These are phyloP conservation scores for Xylaria bambusicola DNA, from an alignment of 495 filamentous ascomycete genomes.

Conservation along the genomic window DNA sequence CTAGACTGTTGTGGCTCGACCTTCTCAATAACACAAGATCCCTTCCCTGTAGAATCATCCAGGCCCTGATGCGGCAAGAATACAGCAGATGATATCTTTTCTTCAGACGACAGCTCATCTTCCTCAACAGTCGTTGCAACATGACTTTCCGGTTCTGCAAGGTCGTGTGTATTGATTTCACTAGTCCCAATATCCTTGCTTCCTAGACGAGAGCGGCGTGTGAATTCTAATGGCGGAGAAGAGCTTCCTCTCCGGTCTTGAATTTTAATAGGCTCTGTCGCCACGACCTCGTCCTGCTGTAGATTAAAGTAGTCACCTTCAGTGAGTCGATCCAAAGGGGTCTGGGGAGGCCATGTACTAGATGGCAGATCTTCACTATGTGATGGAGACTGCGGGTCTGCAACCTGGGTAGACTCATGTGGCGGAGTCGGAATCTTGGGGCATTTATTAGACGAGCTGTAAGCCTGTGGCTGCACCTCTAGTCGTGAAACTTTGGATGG, in stretches of 20 bases:
- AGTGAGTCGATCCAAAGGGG: not conserved
- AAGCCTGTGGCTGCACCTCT: constrained; percentile 20
- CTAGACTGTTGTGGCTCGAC: constrained; percentile 29
- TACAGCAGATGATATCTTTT: constrained; percentile 91
- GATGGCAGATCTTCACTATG: constrained; percentile 20
- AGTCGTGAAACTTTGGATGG: constrained; percentile 23
- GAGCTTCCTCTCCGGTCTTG: constrained; percentile 17
- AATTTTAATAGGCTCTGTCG: not conserved
- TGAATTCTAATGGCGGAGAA: constrained; percentile 5
- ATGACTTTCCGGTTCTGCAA: constrained; percentile 25
- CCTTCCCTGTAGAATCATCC: constrained; percentile 46
- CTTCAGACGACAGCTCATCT: constrained; percentile 83
- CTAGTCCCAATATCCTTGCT: constrained; percentile 9
- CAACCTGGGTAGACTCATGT: constrained; percentile 22
- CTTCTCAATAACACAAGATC: constrained; percentile 25
- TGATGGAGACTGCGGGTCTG: constrained; percentile 20
- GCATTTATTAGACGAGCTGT: constrained; percentile 12
- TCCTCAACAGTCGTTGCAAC: constrained; percentile 54
- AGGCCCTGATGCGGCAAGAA: constrained; percentile 86
- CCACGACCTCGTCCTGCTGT: not conserved
- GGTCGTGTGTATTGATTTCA: not conserved
- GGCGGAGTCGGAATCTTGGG: constrained; percentile 18
- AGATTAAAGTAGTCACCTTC: constrained; percentile 25
- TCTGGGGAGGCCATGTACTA: constrained; percentile 9
- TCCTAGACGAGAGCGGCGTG: not conserved